Conservation (phyloP, 2,329 filamentous ascomycete genomes). For the Thermoascus crustaceus region DNA sequence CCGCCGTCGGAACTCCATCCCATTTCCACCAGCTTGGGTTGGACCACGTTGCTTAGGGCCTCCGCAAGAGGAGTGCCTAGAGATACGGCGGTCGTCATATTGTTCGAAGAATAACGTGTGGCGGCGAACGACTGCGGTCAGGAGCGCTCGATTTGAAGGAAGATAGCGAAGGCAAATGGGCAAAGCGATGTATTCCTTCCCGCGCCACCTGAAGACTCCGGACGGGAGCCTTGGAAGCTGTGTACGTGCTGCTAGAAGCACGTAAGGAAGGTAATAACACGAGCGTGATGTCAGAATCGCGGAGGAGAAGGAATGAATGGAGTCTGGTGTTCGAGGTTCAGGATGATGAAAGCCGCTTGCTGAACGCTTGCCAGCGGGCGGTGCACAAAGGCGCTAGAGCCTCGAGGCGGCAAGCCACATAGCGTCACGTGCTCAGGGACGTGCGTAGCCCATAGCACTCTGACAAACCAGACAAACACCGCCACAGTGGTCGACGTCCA, state of each 20-base stretch:
- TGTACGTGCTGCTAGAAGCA: neutral
- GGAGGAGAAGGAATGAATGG: no score
- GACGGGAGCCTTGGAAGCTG: neutral
- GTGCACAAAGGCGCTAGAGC: neutral
- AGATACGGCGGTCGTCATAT: constrained; percentile 70
- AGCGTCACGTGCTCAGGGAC: neutral
- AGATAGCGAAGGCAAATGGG: neutral
- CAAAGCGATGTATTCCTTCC: neutral
- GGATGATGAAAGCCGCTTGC: constrained; percentile 1
- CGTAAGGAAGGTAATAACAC: neutral
- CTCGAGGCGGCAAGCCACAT: constrained; percentile 1
- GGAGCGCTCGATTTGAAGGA: constrained; percentile 3
- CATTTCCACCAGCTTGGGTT: constrained; percentile 84
- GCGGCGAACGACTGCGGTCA: constrained; percentile 4
- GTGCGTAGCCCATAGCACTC: no score
- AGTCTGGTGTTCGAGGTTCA: no score
- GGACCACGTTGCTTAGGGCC: constrained; percentile 71
- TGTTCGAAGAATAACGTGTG: constrained; percentile 12
- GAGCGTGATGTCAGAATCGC: neutral
- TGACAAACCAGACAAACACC: no score
- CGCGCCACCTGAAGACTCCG: neutral
- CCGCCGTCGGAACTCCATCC: constrained; percentile 82
- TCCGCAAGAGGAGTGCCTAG: constrained; percentile 76
- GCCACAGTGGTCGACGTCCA: no score
- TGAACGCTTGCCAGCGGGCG: neutral